phyloP scores from a whole-genome alignment of 495 filamentous ascomycete species.

The Aspergillus sclerotioniger region DNA sequence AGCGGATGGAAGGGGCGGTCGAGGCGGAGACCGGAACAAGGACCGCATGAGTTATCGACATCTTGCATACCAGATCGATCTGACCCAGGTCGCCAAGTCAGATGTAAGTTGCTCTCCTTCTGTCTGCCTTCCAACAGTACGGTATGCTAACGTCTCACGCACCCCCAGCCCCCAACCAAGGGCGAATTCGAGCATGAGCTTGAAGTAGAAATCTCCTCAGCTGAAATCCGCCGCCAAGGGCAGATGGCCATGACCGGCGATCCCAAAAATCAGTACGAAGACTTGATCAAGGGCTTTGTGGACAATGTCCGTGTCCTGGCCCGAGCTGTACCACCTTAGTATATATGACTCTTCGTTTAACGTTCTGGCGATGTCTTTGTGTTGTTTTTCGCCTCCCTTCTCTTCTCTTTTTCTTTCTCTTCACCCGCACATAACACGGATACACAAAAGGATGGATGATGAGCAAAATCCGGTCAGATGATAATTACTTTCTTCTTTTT shows the following conservation, averaged over 20 bases:
- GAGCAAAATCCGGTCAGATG: too few species aligned
- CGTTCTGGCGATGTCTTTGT: neutral
- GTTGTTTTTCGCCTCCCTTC: constrained; percentile 15
- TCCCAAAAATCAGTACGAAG: constrained; percentile 63
- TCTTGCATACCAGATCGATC: constrained; percentile 78
- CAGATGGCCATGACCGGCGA: constrained; percentile 53
- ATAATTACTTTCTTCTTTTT: too few species aligned
- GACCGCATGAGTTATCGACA: constrained; percentile 88
- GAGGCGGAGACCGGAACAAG: constrained; percentile 68
- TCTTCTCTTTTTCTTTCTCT: neutral
- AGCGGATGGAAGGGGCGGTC: constrained; percentile 34
- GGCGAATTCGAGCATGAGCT: constrained; percentile 79
- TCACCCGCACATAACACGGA: too few species aligned
- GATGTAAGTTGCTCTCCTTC: constrained; percentile 42
- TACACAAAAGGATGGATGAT: too few species aligned
- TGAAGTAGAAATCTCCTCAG: constrained; percentile 76
- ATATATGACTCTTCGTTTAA: too few species aligned
- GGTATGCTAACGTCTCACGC: constrained; percentile 5
- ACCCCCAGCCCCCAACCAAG: constrained; percentile 39
- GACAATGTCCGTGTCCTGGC: constrained; percentile 76
- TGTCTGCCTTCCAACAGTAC: neutral
- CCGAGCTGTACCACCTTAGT: constrained; percentile 44
- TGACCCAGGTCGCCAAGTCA: constrained; percentile 75
- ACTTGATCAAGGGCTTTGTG: constrained; percentile 76
- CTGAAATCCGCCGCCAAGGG: constrained; percentile 67